These are phyloP conservation scores for Rhodotorula sp. DNA, from an alignment of 1,284 basidiomycete species.

Conservation along the genomic window DNA sequence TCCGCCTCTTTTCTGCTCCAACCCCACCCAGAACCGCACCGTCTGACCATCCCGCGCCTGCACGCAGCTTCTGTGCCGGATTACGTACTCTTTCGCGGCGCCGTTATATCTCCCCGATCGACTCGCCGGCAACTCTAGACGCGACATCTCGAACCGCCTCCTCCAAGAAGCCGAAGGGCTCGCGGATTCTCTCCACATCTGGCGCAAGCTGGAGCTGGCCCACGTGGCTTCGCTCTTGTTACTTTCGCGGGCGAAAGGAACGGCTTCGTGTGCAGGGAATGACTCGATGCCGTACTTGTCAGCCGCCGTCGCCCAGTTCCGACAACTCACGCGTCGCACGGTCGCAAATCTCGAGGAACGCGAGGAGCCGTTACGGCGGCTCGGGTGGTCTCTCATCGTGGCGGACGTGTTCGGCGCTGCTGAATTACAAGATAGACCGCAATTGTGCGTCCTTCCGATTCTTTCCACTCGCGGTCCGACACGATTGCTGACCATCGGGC, in stretches of 20 bases:
- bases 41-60: too few relatives aligned
- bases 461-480: neutral
- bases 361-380: neutral
- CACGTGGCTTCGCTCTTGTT: neutral
- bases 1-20: too few relatives aligned
- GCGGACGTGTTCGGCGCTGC: neutral
- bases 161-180: neutral
- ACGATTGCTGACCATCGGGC: too few relatives aligned
- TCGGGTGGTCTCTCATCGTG: neutral
- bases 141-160: neutral
- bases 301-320: neutral
- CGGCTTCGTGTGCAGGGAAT: neutral
- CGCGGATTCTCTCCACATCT: neutral
- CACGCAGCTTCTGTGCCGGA: neutral
- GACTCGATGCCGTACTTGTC: neutral
- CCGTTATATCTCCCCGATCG: neutral
- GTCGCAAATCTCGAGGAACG: neutral
- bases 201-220: neutral
- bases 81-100: neutral
- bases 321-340: neutral
- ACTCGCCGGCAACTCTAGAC: neutral
- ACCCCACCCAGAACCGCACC: too few relatives aligned
- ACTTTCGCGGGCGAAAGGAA: neutral
- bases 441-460: neutral
- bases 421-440: neutral